Evolutionary conservation across 1,284 basidiomycete species (phyloP).

Genomic region (Papiliotrema fonsecae): DNA sequence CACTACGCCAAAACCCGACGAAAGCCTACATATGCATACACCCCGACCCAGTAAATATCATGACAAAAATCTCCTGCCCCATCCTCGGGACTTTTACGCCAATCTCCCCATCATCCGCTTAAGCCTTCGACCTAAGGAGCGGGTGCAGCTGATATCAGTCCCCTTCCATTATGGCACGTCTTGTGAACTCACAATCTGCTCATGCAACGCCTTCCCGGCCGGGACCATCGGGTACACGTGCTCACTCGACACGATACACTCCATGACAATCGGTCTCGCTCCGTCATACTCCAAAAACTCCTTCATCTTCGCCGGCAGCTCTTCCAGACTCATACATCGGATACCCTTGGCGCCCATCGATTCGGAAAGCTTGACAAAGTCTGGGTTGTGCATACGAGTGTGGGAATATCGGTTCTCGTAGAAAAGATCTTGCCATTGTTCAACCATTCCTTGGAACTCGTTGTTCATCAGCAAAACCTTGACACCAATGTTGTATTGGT

Average conservation of each 20-base stretch:
- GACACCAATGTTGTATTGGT: constrained; percentile 86
- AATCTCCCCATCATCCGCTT: too few species aligned
- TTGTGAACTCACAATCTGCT: constrained; percentile 57
- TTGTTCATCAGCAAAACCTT: constrained; percentile 89
- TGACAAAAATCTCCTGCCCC: too few species aligned
- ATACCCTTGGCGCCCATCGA: constrained; percentile 91
- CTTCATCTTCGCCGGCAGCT: constrained; percentile 92
- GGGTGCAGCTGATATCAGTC: constrained; percentile 6
- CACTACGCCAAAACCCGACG: too few species aligned
- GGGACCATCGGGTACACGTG: constrained; percentile 86
- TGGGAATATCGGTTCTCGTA: constrained; percentile 92
- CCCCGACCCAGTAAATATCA: too few species aligned
- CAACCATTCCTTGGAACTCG: constrained; percentile 96
- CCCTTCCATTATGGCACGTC: not conserved
- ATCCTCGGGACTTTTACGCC: too few species aligned
- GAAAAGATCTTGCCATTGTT: constrained; percentile 99
- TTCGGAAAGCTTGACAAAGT: constrained; percentile 82
- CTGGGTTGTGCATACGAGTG: constrained; percentile 88
- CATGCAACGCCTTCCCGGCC: constrained; percentile 86
- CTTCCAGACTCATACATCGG: constrained; percentile 63
- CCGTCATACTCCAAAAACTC: constrained; percentile 91
- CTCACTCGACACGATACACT: constrained; percentile 80
- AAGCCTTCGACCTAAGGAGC: constrained; percentile 6
- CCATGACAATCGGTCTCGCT: constrained; percentile 79
- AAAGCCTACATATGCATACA: too few species aligned